Percentiles rank a stretch among this genome's conserved stretches.
These are phyloP conservation scores for Phytophthora capsici DNA, from an alignment of 352 stramenopile genomes.

Conservation along the genomic window DNA sequence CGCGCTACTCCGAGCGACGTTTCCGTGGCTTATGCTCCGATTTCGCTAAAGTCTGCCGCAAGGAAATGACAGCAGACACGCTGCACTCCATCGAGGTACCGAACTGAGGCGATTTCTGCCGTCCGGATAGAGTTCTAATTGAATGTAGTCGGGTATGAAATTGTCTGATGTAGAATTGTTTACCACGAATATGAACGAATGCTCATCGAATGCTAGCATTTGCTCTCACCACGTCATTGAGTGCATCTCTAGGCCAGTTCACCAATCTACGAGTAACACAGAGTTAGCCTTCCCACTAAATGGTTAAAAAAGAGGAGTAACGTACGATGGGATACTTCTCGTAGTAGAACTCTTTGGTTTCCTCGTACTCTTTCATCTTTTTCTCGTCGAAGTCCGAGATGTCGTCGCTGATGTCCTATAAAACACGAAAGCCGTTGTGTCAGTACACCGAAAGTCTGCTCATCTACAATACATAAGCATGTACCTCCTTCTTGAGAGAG, in stretches of 20 bases:
- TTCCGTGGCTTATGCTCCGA: constrained; percentile 69
- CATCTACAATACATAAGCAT: background rate
- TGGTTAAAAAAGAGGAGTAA: constrained; percentile 1
- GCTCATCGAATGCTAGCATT: too few relatives aligned
- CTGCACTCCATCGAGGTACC: constrained; percentile 61
- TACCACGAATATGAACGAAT: constrained; percentile 22
- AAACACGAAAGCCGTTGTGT: constrained; percentile 2
- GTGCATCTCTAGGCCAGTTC: constrained; percentile 40
- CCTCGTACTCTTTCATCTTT: constrained; percentile 61
- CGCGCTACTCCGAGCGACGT: constrained; percentile 55
- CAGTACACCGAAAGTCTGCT: background rate
- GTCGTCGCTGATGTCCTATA: constrained; percentile 78
- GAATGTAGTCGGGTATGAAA: constrained; percentile 5
- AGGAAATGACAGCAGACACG: constrained; percentile 63
- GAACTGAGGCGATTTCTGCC: constrained; percentile 16
- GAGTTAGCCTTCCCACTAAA: background rate
- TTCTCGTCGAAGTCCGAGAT: constrained; percentile 71
- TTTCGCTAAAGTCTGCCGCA: constrained; percentile 80
- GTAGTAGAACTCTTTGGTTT: constrained; percentile 83
- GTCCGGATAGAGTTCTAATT: constrained; percentile 19
- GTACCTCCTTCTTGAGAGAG: constrained; percentile 74
- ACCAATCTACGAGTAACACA: constrained; percentile 45
- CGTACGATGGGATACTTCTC: constrained; percentile 87
- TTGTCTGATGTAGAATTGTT: constrained; percentile 13
- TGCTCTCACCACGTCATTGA: too few relatives aligned